Evolutionary conservation across 441 rosid species (phyloP).

Genomic region (Viola pubescens): DNA sequence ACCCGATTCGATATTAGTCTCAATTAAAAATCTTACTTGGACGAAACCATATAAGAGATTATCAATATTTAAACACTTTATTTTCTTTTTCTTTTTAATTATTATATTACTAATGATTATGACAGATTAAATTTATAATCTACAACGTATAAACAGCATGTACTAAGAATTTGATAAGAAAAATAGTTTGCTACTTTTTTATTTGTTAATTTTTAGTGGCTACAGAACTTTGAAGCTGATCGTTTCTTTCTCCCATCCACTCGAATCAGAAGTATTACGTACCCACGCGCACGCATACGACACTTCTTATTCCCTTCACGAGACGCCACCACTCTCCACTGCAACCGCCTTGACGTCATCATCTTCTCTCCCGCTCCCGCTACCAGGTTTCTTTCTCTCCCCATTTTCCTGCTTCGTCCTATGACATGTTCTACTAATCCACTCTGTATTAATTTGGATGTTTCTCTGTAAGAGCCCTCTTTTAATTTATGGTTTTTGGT

Average conservation of each 20-base stretch:
- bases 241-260: slow-evolving; percentile 9
- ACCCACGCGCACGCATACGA: neutral
- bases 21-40: too few species aligned
- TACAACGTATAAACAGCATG: neutral
- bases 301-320: slow-evolving; percentile 7
- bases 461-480: neutral
- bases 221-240: neutral
- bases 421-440: neutral
- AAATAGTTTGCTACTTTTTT: neutral
- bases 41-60: too few species aligned
- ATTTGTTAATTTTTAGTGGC: neutral
- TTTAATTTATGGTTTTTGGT: neutral
- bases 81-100: too few species aligned
- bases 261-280: neutral
- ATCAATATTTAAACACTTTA: too few species aligned
- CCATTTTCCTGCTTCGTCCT: neutral
- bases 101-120: neutral
- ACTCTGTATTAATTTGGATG: neutral
- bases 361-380: neutral
- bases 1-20: too few species aligned
- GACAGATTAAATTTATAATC: neutral
- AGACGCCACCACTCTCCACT: slow-evolving; percentile 6
- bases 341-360: slow-evolving; percentile 20
- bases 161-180: neutral
- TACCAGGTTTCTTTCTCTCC: slow-evolving; percentile 2